Evolutionary conservation across 2,329 filamentous ascomycete genomes (phyloP), one percentile per base, ranked within the genome.

Genomic region (Alternaria longipes): DNA sequence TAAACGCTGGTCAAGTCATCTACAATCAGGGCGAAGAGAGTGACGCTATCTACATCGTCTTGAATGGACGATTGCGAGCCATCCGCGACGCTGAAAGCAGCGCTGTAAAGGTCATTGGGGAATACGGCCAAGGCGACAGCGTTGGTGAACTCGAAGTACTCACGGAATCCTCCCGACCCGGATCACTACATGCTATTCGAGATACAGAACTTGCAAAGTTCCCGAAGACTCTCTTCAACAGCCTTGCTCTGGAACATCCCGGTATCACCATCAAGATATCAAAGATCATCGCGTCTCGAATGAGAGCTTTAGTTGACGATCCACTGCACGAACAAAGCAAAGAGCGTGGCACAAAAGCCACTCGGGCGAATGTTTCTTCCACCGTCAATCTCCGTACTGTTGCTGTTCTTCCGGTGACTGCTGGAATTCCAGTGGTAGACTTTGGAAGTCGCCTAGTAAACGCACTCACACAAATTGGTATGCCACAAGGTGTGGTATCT

Each of bases 251-350:
- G 74, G 95, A 99, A 74, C 95, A 99, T 74, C 95, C 95, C 5
- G 96, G 93, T 44, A 99, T 99, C 73, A 98, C 95, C 0, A 98
- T 99, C 78, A 97, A 98, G 79, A 97, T 99, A 28, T 98, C 95
- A 1, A 99, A 98, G 79, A 95, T 99, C 69, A 97, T 99, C 71
- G 95, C 95, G 0, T 93, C 94, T 36, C 89, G 95, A 3, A 98
- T 99, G 95, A 86, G 94, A 62, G 87, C 92, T 42, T 81, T 97
- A 40, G 88, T 98, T 20, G 93, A 98, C 69, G 90, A 94, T 70
- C 91, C 93, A 2, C 81, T 92, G 16, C 86, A 88, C 36, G 85
- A 90, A 40, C 84, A 89, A 54, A 84, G 85, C 8, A 88, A 88
- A 60, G 91, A 94, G 54, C 82, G 82, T 46, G 83, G 85, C 5